These are phyloP conservation scores for Trichocladium uniseriatum DNA, from an alignment of 495 filamentous ascomycete genomes.

Conservation along the genomic window DNA sequence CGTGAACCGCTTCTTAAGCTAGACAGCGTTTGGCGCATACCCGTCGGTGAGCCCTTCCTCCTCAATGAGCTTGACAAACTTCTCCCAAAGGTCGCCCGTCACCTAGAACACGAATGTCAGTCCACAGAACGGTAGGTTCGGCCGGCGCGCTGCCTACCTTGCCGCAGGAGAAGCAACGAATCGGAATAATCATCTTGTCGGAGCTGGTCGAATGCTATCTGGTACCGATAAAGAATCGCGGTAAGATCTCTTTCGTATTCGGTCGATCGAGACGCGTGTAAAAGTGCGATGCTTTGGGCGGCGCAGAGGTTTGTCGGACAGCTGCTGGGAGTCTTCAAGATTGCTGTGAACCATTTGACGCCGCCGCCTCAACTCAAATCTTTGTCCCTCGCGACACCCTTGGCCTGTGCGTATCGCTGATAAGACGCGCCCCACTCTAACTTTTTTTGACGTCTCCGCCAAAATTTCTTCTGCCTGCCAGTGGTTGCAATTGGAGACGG, in stretches of 20 bases:
- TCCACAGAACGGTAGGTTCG: slow-evolving; percentile 1
- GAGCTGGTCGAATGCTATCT: neutral
- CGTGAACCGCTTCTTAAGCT: neutral
- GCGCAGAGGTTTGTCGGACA: neutral
- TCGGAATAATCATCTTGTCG: slow-evolving; percentile 86
- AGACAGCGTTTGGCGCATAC: slow-evolving; percentile 37
- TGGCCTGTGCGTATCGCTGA: slow-evolving; percentile 27
- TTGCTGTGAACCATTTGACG: neutral
- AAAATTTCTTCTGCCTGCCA: slow-evolving; percentile 29
- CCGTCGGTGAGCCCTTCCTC: slow-evolving; percentile 67
- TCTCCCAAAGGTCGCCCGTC: slow-evolving; percentile 93
- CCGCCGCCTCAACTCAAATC: slow-evolving; percentile 7
- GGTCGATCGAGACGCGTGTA: neutral
- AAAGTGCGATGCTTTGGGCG: neutral
- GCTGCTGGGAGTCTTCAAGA: neutral
- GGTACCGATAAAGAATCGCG: neutral
- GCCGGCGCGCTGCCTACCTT: slow-evolving; percentile 51
- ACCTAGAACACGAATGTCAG: slow-evolving; percentile 52
- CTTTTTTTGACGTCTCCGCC: slow-evolving; percentile 25
- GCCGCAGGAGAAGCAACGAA: slow-evolving; percentile 97
- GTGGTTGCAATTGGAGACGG: slow-evolving; percentile 12
- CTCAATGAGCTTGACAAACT: slow-evolving; percentile 77
- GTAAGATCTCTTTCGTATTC: neutral
- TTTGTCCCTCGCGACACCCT: slow-evolving; percentile 10
- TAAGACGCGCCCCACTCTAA: slow-evolving; percentile 25